Percentiles rank a stretch among this genome's conserved stretches.
Conservation (phyloP, 257 asterid species). For the Penstemon davidsonii region DNA sequence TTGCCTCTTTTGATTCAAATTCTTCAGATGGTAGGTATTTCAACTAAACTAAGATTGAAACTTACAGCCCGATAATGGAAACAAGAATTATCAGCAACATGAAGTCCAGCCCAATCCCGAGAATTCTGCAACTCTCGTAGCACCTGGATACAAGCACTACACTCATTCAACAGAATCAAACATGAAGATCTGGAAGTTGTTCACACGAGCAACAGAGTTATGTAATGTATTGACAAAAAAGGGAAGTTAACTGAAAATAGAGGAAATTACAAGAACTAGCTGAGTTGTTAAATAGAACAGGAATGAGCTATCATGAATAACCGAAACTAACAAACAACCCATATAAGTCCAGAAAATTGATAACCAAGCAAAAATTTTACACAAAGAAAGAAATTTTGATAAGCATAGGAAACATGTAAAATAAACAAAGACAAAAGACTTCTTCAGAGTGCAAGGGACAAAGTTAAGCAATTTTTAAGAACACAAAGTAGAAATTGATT, state of each 20-base stretch:
- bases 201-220: neutral
- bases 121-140: constrained; percentile 60
- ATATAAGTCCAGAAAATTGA: neutral
- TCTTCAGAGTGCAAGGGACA: neutral
- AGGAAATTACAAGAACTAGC: constrained; percentile 6
- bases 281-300: constrained; percentile 16
- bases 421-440: neutral
- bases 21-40: constrained; percentile 12
- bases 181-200: constrained; percentile 19
- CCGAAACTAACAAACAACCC: neutral
- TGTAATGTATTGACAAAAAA: neutral
- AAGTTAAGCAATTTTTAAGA: neutral
- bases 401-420: neutral
- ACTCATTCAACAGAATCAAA: constrained; percentile 22
- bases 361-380: neutral
- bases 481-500: neutral
- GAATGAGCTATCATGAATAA: neutral
- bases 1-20: constrained; percentile 10
- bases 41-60: constrained; percentile 27
- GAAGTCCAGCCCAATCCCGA: constrained; percentile 80
- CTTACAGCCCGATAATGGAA: constrained; percentile 91
- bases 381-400: neutral
- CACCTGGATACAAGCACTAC: constrained; percentile 43
- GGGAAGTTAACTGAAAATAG: constrained; percentile 12
- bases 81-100: constrained; percentile 95